These are phyloP conservation scores for Colletotrichum sp. DNA, from an alignment of 2,329 filamentous ascomycete genomes.

Conservation along the genomic window DNA sequence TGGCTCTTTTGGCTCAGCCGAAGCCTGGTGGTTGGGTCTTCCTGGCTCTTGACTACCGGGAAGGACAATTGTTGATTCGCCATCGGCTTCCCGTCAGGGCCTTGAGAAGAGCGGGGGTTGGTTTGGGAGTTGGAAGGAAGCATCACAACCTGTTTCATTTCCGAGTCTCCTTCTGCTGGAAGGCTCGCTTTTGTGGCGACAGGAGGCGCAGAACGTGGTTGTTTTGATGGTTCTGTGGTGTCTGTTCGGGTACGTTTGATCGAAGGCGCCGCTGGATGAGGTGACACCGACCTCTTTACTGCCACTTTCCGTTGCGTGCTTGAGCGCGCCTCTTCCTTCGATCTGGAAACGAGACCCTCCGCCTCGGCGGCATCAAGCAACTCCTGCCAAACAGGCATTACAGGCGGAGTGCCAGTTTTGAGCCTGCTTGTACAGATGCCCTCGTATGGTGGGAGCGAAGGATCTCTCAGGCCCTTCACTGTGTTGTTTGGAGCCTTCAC, in stretches of 20 bases:
- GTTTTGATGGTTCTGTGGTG: neutral
- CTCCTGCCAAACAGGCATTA: constrained; percentile 39
- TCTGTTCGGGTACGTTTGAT: neutral
- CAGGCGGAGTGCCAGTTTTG: constrained; percentile 37
- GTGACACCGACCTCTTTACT: neutral
- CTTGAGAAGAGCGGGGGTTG: constrained; percentile 2
- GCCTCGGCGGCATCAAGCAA: constrained; percentile 46
- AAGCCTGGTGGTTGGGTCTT: constrained; percentile 65
- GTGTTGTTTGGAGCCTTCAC: neutral
- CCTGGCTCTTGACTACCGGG: constrained; percentile 78
- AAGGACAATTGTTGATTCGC: constrained; percentile 62
- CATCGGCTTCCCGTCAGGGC: neutral
- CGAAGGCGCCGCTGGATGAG: neutral
- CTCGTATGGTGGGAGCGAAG: constrained; percentile 2
- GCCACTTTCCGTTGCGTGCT: neutral
- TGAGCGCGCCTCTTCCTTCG: neutral
- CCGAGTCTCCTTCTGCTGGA: neutral
- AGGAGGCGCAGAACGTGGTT: neutral
- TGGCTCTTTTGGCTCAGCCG: constrained; percentile 65
- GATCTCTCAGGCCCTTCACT: constrained; percentile 23
- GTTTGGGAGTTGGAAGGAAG: neutral
- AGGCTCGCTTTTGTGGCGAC: neutral
- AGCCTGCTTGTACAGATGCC: constrained; percentile 51
- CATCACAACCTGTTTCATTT: neutral
- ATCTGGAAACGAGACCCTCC: constrained; percentile 40